Percentiles rank a stretch among this genome's conserved stretches.
These are phyloP conservation scores for Melaleuca alternifolia DNA, from an alignment of 345 rosid genomes.

Conservation along the genomic window DNA sequence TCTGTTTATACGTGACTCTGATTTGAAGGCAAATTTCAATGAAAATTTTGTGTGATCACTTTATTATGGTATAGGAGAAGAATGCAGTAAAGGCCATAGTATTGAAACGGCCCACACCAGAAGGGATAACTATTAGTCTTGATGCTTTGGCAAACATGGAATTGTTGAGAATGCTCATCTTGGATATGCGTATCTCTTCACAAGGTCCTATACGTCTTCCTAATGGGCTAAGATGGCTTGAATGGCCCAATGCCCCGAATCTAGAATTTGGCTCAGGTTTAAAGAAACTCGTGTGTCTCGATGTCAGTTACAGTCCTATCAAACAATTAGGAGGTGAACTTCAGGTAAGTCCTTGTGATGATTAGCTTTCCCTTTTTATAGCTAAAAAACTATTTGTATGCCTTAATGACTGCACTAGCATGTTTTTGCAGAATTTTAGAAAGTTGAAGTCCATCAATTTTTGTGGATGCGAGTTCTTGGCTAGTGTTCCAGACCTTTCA, in stretches of 20 bases:
- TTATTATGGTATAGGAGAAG: not conserved
- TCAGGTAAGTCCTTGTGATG: not conserved
- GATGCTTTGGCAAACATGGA: not conserved
- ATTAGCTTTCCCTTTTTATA: not conserved
- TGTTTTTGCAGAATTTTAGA: not conserved
- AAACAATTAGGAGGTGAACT: not conserved
- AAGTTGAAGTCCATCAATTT: not conserved
- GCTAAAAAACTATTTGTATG: not conserved
- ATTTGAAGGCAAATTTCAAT: not conserved
- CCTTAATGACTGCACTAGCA: fast-evolving
- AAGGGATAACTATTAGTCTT: not conserved
- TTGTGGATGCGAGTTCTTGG: fast-evolving
- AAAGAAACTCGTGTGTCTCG: not conserved
- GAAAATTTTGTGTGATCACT: not conserved
- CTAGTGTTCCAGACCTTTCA: not conserved
- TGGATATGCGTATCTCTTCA: not conserved
- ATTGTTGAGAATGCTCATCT: not conserved
- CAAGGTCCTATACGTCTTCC: not conserved
- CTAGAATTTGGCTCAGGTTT: not conserved
- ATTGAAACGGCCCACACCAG: fast-evolving
- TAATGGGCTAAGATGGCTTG: not conserved
- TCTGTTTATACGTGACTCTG: fast-evolving
- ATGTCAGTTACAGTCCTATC: not conserved
- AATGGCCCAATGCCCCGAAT: not conserved
- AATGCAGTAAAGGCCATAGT: not conserved